Base-by-base conservation (phyloP, 2,329 filamentous ascomycete genomes). In the Ophiostoma himal-ulmi region DNA sequence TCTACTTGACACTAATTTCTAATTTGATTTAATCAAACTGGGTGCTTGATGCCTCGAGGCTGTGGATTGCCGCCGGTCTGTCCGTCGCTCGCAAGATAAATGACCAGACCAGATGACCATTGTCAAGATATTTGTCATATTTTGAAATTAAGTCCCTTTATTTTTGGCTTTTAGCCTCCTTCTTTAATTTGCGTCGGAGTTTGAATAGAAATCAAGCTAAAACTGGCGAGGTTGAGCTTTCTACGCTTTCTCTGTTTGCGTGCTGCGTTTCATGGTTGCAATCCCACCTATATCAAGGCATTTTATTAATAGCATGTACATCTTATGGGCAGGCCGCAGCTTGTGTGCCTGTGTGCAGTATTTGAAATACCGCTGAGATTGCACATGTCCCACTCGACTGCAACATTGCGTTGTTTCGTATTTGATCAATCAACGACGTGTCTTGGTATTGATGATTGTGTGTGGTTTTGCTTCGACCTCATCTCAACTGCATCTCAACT, bases 61-160 rank as follows among this genome's bases (percentile, higher is more conserved):
- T 64, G 60, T 64, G 60, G 60, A 65, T 22, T 65, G 62, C 39
- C 17, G 36, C 62, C 62, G 62, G 62, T 65, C 62, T 65, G 34
- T 65, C 62, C 62, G 62, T 22, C 6, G 1, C 62, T 13, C 30
- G 60, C 60, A 37, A 64, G 13, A 26, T 13, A 8, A 10, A 22
- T 11, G 52, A 22, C 52, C 34, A 17, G 62, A 65, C 62, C 52
- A 65, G 39, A 65, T 65, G 60, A 64, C 60, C 13, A 39, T 54
- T 7, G 13, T 20, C n/a, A 10, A 3, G 48, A 22, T 22, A 22
- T 57, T 57, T 57, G 52, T 57, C 52, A 57, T 26, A 26, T 57
- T 26, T 22, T 57, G 20, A 26, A 26, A 57, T 57, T 57, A 26
- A 26, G 7, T 54, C 39, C 11, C 39, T 10, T n/a, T 44, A 5